Percentiles rank a stretch among this genome's conserved stretches.
Evolutionary conservation across 352 stramenopile species (phyloP).

Genomic region (Phytophthora nicotianae): DNA sequence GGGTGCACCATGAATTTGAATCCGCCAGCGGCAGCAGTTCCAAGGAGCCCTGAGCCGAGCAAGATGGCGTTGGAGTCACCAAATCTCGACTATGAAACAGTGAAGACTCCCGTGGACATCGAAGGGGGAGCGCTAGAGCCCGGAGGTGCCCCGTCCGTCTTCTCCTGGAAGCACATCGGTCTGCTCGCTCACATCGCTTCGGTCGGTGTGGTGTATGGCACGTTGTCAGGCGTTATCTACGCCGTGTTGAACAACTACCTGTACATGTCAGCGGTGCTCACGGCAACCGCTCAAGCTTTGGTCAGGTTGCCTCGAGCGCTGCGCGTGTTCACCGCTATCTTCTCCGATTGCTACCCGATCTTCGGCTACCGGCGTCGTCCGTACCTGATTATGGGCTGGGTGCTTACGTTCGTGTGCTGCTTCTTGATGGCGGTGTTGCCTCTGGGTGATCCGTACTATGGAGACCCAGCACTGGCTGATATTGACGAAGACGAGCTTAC

Average conservation of each 20-base stretch:
- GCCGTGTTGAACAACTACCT: constrained; percentile 66
- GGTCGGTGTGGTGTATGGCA: constrained; percentile 53
- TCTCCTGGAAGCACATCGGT: constrained; percentile 45
- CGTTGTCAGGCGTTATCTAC: constrained; percentile 45
- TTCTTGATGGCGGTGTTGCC: constrained; percentile 55
- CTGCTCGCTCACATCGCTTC: constrained; percentile 51
- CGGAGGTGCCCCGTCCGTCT: constrained; percentile 44
- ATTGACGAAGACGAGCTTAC: constrained; percentile 41
- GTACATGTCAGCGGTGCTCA: constrained; percentile 57
- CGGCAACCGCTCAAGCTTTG: constrained; percentile 50
- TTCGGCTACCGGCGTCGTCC: constrained; percentile 77
- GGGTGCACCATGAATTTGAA: constrained; percentile 11
- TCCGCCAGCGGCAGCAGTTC: constrained; percentile 5
- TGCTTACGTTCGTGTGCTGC: constrained; percentile 42
- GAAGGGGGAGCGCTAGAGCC: constrained; percentile 44
- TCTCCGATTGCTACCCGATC: constrained; percentile 85
- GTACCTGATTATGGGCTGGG: constrained; percentile 80
- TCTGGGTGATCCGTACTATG: constrained; percentile 57
- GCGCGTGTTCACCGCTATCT: constrained; percentile 62
- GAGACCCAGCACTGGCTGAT: constrained; percentile 27
- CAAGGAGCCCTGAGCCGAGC: constrained; percentile 6
- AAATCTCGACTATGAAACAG: constrained; percentile 22
- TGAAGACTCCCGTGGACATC: constrained; percentile 32
- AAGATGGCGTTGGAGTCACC: constrained; percentile 21
- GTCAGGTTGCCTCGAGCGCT: constrained; percentile 49